A percentile compares a stretch with the other conserved stretches of the same genome.
phyloP scores from a whole-genome alignment of 192 early-diverging fungal species.

The Podila epigama region DNA sequence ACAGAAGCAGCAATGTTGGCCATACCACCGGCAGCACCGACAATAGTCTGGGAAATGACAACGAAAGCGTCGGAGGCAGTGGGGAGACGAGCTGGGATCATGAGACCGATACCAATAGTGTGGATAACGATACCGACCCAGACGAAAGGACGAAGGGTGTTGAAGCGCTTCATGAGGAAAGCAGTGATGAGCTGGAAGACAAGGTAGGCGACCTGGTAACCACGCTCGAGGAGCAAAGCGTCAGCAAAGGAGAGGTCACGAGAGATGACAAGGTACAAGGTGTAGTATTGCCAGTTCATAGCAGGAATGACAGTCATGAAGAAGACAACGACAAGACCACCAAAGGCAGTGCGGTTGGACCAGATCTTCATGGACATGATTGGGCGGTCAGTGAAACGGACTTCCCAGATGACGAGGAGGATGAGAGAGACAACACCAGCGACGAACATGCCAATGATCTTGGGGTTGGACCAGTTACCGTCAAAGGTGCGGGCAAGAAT shows the following conservation, averaged over 20 bases:
- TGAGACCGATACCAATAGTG: constrained; percentile 39
- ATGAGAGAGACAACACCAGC: constrained; percentile 13
- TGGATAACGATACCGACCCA: constrained; percentile 44
- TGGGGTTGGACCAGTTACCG: constrained; percentile 29
- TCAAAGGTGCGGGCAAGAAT: constrained; percentile 32
- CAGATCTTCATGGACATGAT: constrained; percentile 50
- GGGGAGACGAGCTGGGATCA: constrained; percentile 36
- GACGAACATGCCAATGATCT: constrained; percentile 32
- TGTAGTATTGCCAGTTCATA: constrained; percentile 49
- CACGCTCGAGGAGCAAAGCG: constrained; percentile 27
- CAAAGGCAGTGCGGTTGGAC: constrained; percentile 36
- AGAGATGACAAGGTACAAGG: constrained; percentile 27
- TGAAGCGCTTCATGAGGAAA: constrained; percentile 30
- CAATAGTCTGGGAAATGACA: constrained; percentile 41
- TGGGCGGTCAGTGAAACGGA: constrained; percentile 24
- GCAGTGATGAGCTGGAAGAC: constrained; percentile 26
- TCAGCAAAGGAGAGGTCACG: constrained; percentile 5
- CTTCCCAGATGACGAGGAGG: constrained; percentile 30
- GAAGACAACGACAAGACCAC: constrained; percentile 30
- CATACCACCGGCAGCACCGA: constrained; percentile 49
- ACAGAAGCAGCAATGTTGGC: constrained; percentile 35
- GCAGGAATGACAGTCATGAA: constrained; percentile 43
- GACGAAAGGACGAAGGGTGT: constrained; percentile 27
- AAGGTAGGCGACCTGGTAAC: constrained; percentile 35
- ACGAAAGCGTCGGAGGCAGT: constrained; percentile 27